Base-by-base conservation (phyloP, 768 basidiomycete species). In the Lentinula raphanica region DNA sequence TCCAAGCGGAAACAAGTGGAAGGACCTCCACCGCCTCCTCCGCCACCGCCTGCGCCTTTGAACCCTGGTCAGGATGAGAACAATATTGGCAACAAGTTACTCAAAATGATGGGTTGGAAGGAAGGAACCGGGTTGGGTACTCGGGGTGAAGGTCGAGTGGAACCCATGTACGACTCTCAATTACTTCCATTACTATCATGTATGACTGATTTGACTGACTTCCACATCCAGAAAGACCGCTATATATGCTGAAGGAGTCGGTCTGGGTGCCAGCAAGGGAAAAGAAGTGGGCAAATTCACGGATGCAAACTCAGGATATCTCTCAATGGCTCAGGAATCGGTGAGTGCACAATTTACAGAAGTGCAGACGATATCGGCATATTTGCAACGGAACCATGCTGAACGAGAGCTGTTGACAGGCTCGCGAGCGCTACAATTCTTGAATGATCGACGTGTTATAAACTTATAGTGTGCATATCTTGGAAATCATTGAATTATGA, bases 81-180 rank as follows among this genome's bases (percentile, higher is more conserved):
- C 40, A 98, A 98, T 64, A 82, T 93, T 11, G 97, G 97, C 5
- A 95, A 95, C 67, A 94, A 92, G 67, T 69, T 99, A 58, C 71
- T 98, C 61, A 92, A 93, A 70, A 95, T 96, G 84, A 98, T 98
- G 95, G 97, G 96, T 0, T 98, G 95, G 95, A 90, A 81, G 61
- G 89, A 90, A 65, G 95, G 95, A 5, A 85, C 82, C 15, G 95
- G 96, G 1, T 72, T 98, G 39, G 96, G 96, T 0, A 80, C 84
- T 6, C 79, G 80, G 48, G 90, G 90, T 3, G 90, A 92, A 54
- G 95, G 95, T 44, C 73, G 94, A 58, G 86, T 92, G 11, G 92
- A 95, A 57, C 94, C 95, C 12, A 85, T 98, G 86, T 89, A 70
- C 49, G 88, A 49, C 49, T 38, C 27, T 44, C 49, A 38, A 62